Conservation (phyloP, 202 grass and related monocot species). For the Digitaria exilis region DNA sequence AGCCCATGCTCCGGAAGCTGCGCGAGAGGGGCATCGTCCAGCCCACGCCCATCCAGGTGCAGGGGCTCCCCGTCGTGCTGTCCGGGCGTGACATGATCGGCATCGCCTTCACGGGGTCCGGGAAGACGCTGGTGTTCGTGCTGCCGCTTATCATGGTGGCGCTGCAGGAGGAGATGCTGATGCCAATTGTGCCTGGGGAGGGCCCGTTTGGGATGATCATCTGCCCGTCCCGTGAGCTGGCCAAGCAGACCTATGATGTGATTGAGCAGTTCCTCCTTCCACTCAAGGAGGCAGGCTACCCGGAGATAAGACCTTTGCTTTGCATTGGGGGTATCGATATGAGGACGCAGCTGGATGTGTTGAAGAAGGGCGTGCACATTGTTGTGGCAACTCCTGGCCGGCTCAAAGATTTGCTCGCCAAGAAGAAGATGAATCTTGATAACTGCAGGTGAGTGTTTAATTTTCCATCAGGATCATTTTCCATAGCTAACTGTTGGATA, state of each 20-base stretch:
- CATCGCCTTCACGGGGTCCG: conserved; percentile 84
- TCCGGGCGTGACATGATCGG: conserved; percentile 90
- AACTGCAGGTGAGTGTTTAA: conserved; percentile 70
- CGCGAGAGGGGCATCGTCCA: conserved; percentile 82
- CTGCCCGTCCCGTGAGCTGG: conserved; percentile 87
- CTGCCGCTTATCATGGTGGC: conserved; percentile 84
- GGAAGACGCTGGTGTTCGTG: conserved; percentile 93
- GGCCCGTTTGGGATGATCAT: conserved; percentile 64
- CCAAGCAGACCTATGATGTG: conserved; percentile 89
- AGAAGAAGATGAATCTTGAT: conserved; percentile 97
- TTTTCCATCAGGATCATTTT: conserved; percentile 4
- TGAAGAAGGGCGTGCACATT: conserved; percentile 94
- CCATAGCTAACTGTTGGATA: neutral
- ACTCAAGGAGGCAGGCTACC: conserved; percentile 55
- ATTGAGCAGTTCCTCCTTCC: conserved; percentile 70
- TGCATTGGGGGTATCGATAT: conserved; percentile 91
- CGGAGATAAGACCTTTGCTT: conserved; percentile 73
- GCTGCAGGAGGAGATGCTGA: conserved; percentile 77
- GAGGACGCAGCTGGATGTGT: conserved; percentile 74
- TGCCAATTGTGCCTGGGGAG: conserved; percentile 74
- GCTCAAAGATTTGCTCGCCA: conserved; percentile 87
- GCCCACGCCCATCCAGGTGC: conserved; percentile 96
- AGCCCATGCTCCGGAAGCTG: conserved; percentile 65
- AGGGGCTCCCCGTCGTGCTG: conserved; percentile 76
- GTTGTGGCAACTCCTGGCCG: conserved; percentile 88